Percentiles rank a stretch among this genome's conserved stretches.
These are phyloP conservation scores for Verruconis gallopava DNA, from an alignment of 2,329 filamentous ascomycete genomes.

Conservation along the genomic window DNA sequence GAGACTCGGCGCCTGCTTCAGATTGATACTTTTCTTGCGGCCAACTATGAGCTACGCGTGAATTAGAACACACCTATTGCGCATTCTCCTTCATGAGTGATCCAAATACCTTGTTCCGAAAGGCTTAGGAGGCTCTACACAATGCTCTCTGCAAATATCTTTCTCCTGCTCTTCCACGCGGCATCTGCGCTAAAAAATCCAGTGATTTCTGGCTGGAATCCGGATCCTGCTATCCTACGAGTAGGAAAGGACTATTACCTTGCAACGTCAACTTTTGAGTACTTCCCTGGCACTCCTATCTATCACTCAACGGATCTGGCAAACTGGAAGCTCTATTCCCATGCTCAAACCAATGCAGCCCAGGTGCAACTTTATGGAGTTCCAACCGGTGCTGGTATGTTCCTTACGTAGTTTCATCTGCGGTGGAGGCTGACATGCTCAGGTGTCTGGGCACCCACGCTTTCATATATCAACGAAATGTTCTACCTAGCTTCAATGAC, in stretches of 20 bases:
- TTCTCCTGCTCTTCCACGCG: not conserved
- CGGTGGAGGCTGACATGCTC: not conserved
- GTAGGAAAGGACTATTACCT: constrained; percentile 43
- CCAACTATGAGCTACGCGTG: too few species aligned
- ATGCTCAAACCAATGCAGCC: constrained; percentile 44
- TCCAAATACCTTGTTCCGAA: too few species aligned
- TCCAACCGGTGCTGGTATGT: not conserved
- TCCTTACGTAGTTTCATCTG: not conserved
- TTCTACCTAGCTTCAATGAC: not conserved
- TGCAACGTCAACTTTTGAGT: constrained; percentile 43
- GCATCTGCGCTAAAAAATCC: constrained; percentile 28
- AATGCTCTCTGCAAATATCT: not conserved
- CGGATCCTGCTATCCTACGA: constrained; percentile 41
- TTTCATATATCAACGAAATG: not conserved
- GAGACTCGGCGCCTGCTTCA: too few species aligned
- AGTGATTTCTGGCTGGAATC: constrained; percentile 44
- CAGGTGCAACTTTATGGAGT: constrained; percentile 10
- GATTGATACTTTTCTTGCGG: too few species aligned
- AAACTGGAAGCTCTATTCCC: constrained; percentile 37
- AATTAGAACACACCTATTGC: too few species aligned
- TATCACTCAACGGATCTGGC: constrained; percentile 41
- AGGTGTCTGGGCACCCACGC: not conserved
- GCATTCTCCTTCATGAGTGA: too few species aligned
- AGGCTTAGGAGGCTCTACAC: too few species aligned
- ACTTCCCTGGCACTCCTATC: constrained; percentile 43